Evolutionary conservation across 345 rosid species (phyloP).

Genomic region (Lepidium didymum): DNA sequence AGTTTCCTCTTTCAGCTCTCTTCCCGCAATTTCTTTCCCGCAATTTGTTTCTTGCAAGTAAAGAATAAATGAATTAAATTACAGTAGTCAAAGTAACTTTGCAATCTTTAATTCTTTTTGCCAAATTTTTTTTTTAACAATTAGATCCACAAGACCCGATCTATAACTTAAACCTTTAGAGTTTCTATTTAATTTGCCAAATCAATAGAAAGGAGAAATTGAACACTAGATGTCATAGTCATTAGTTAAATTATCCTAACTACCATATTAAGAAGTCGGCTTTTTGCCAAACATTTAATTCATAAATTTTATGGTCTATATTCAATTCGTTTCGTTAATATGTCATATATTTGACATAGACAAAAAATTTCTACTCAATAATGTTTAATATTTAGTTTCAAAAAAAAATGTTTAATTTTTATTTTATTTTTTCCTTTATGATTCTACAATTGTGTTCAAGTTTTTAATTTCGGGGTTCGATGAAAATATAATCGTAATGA

Average conservation of each 20-base stretch:
- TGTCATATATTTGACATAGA: neutral
- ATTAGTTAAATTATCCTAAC: too few relatives aligned
- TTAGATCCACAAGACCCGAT: too few relatives aligned
- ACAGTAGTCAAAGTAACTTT: neutral
- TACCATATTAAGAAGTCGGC: too few relatives aligned
- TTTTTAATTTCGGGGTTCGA: neutral
- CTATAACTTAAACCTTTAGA: too few relatives aligned
- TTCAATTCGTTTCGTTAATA: neutral
- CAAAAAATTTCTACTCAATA: neutral
- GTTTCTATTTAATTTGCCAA: too few relatives aligned
- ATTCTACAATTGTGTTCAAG: neutral
- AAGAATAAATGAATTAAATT: neutral
- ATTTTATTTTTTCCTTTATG: neutral
- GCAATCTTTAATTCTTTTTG: neutral
- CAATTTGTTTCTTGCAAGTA: conserved; percentile 15
- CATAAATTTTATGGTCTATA: neutral
- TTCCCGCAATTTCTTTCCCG: conserved; percentile 1
- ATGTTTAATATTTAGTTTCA: neutral
- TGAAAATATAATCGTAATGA: neutral
- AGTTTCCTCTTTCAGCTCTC: neutral
- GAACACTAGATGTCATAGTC: too few relatives aligned
- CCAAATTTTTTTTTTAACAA: too few relatives aligned
- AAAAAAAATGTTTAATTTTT: too few relatives aligned
- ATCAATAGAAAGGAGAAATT: too few relatives aligned
- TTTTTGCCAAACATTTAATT: neutral